phyloP scores from a whole-genome alignment of 163 green algal genomes.

The Prototheca wickerhamii region DNA sequence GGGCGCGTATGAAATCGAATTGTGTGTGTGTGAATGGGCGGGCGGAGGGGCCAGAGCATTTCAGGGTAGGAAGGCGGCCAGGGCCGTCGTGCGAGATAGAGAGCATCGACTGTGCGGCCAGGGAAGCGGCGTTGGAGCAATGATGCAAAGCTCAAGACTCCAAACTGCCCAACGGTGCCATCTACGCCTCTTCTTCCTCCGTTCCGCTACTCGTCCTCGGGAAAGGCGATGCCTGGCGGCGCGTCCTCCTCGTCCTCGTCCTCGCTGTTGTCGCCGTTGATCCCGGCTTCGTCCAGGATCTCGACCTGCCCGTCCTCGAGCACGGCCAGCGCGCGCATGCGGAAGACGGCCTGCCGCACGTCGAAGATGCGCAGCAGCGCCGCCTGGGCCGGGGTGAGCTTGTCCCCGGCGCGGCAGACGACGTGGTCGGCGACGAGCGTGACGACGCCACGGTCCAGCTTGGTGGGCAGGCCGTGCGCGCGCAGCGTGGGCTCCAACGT shows the following conservation, averaged over 20 bases:
- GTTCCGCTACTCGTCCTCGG: neutral
- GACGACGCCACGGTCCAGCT: conserved; percentile 86
- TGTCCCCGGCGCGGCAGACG: conserved; percentile 56
- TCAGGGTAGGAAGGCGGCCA: neutral
- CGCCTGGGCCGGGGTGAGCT: conserved; percentile 64
- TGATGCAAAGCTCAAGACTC: neutral
- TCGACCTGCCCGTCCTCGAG: conserved; percentile 8
- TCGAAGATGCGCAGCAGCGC: conserved; percentile 75
- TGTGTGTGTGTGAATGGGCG: too few species aligned
- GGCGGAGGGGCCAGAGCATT: too few species aligned
- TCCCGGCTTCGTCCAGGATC: conserved; percentile 5
- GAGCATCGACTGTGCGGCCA: neutral
- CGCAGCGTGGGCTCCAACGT: conserved; percentile 89
- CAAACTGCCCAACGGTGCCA: neutral
- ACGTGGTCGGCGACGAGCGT: conserved; percentile 70
- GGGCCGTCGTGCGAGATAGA: neutral
- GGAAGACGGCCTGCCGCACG: conserved; percentile 75
- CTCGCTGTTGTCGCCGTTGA: conserved; percentile 14
- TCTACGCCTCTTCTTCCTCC: too few species aligned
- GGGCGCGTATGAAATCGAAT: too few species aligned
- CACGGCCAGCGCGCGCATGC: conserved; percentile 50
- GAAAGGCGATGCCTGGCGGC: neutral
- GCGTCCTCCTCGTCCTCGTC: conserved; percentile 5
- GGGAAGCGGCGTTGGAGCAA: neutral
- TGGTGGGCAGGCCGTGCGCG: conserved; percentile 82